Conservation (phyloP, 2,329 filamentous ascomycete genomes). For the Bimuria novae-zelandiae region DNA sequence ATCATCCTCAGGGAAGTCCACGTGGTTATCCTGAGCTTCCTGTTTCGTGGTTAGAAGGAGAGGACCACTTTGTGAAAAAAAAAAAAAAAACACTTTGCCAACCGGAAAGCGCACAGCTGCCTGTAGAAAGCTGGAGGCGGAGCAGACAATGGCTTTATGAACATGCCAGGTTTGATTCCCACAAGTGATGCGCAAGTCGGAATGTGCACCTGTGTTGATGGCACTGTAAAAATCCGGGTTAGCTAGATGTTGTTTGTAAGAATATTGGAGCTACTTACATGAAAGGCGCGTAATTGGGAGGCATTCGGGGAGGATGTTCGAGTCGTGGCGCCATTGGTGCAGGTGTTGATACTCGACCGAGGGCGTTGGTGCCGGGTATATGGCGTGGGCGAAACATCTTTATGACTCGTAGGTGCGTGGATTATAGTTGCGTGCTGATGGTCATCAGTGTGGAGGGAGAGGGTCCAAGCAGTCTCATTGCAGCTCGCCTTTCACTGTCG, state of each 20-base stretch:
- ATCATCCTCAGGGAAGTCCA: not conserved
- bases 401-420: too few species aligned
- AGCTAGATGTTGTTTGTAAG: not conserved
- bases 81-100: constrained; percentile 11
- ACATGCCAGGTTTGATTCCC: constrained; percentile 10
- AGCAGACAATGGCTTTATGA: constrained; percentile 22
- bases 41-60: not conserved
- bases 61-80: too few species aligned
- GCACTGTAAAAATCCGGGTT: not conserved
- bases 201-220: constrained; percentile 5
- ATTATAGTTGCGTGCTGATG: too few species aligned
- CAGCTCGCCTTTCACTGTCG: too few species aligned
- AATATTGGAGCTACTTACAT: not conserved
- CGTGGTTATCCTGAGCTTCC: not conserved
- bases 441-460: too few species aligned
- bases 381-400: too few species aligned
- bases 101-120: constrained; percentile 10
- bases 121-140: constrained; percentile 14
- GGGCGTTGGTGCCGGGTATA: too few species aligned
- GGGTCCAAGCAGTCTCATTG: too few species aligned
- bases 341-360: too few species aligned
- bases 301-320: not conserved
- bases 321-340: not conserved
- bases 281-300: not conserved
- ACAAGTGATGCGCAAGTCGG: constrained; percentile 21